Base-by-base conservation (phyloP, 305 asterid genomes). In the Stenogyne calaminthoides region DNA sequence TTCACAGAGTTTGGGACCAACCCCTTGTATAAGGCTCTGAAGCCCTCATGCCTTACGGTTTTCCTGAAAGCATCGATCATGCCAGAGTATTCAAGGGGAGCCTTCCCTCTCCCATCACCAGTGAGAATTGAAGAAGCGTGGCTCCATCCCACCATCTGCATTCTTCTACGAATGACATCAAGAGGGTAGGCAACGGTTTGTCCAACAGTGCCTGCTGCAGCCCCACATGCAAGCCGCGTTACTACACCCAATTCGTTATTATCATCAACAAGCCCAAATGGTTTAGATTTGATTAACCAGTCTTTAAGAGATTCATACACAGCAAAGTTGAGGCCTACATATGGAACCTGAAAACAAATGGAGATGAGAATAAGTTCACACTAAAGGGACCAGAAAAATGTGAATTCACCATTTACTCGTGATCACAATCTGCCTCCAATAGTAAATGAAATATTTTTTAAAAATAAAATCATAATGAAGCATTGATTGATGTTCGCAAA, bases 71-170 rank as follows among this genome's bases (percentile, higher is more conserved):
- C 90, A 76, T 94, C 99, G 27, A 91, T 64, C 99, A 94, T 94
- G 81, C 99, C 99, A 22, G 86, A 85, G 70, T 94, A 94, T 64
- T 91, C 93, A 15, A 91, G 81, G 56, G 94, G 51, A 49, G 84
- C 86, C 76, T 88, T 89, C 89, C 86, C 73, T 75, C 78, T 89
- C 55, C 98, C 98, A 64, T 88, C 97, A 47, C 96, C 97, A 29
- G 95, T 80, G 67, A 94, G 88, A 27, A 94, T 79, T 42, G 99
- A 89, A 76, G 97, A 78, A 70, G 97, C 97, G 72, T 94, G 79
- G 66, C 73, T 94, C 99, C 99, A 91, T 27, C 99, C 99, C 67
- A 90, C 97, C 99, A 94, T 94, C 85, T 94, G 99, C 99, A 94
- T 94, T 83, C 99, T 91, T 81, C 99, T 84, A 76, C 99, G 99